phyloP scores from a whole-genome alignment of 768 basidiomycete species.

The Chalciporus chontae region DNA sequence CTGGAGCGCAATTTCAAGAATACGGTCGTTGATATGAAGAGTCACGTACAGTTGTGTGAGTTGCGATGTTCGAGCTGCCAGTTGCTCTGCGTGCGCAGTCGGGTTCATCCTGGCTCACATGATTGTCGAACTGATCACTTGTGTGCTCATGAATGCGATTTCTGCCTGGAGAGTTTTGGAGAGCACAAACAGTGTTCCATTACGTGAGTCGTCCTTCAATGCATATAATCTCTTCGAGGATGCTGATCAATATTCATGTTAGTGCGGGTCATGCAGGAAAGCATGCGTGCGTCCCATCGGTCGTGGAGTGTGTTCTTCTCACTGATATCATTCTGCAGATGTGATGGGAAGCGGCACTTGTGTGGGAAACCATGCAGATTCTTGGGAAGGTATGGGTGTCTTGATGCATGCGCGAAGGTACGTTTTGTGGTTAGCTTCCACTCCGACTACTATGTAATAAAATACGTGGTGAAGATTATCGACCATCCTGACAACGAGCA shows the following conservation, averaged over 20 bases:
- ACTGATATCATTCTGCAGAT: background rate
- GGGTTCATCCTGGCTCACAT: conserved; percentile 45
- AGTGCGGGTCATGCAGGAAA: conserved; percentile 59
- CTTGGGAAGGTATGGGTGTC: conserved; percentile 43
- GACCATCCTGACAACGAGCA: conserved; percentile 45
- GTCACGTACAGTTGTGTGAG: conserved; percentile 47
- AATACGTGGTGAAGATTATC: conserved; percentile 34
- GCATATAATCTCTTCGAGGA: too few species aligned
- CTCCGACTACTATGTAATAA: conserved; percentile 25
- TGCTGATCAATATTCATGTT: background rate
- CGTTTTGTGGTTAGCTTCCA: background rate
- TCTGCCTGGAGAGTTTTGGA: conserved; percentile 31
- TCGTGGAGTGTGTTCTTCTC: background rate
- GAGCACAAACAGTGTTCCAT: conserved; percentile 40
- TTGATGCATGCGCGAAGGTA: conserved; percentile 48
- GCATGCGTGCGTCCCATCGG: conserved; percentile 43
- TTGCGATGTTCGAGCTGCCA: conserved; percentile 46
- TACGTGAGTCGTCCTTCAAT: conserved; percentile 43
- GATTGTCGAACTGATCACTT: conserved; percentile 49
- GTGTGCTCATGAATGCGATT: conserved; percentile 45
- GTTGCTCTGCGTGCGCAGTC: conserved; percentile 44
- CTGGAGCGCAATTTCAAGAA: conserved; percentile 43
- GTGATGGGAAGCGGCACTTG: conserved; percentile 32
- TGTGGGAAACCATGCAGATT: conserved; percentile 48
- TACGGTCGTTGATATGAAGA: conserved; percentile 42